Percentiles rank a stretch among this genome's conserved stretches.
phyloP scores from a whole-genome alignment of 1,284 basidiomycete species.

The Cryptococcus sp. region DNA sequence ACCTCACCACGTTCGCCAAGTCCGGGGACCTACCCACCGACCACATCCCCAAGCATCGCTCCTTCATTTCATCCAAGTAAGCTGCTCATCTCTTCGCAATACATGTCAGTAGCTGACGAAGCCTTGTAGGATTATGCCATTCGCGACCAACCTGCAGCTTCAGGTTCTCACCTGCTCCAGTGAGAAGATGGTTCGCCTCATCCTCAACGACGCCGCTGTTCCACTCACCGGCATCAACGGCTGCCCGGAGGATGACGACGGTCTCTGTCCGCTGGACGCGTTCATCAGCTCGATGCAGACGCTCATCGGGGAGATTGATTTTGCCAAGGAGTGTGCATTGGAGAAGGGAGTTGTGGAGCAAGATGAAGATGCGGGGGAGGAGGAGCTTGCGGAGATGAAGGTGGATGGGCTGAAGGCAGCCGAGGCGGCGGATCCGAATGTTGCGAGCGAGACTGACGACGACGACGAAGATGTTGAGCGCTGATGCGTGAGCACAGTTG shows the following conservation, averaged over 20 bases:
- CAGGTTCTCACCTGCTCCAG: conserved; percentile 58
- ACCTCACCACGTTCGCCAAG: conserved; percentile 65
- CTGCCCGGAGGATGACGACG: conserved; percentile 56
- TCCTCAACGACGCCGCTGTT: conserved; percentile 59
- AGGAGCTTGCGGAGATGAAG: background rate
- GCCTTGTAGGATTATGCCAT: conserved; percentile 49
- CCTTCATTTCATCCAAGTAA: conserved; percentile 46
- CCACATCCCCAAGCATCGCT: conserved; percentile 61
- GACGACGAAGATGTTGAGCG: conserved; percentile 2
- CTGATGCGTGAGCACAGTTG: background rate
- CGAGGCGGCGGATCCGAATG: background rate
- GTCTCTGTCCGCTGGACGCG: conserved; percentile 57
- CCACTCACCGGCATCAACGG: conserved; percentile 61
- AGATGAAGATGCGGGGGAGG: background rate
- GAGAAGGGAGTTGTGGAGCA: conserved; percentile 1
- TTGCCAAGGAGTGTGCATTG: conserved; percentile 34
- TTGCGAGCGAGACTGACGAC: background rate
- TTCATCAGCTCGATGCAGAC: conserved; percentile 57
- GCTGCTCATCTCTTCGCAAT: conserved; percentile 2
- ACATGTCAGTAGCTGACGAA: background rate
- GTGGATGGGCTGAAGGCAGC: conserved; percentile 1
- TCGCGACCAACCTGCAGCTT: conserved; percentile 59
- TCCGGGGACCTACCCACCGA: conserved; percentile 67
- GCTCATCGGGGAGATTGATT: conserved; percentile 53
- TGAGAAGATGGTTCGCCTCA: conserved; percentile 51